Percentiles rank a stretch among this genome's conserved stretches.
Conservation (phyloP, 78 protist genomes). For the Monocercomonoides exilis region DNA sequence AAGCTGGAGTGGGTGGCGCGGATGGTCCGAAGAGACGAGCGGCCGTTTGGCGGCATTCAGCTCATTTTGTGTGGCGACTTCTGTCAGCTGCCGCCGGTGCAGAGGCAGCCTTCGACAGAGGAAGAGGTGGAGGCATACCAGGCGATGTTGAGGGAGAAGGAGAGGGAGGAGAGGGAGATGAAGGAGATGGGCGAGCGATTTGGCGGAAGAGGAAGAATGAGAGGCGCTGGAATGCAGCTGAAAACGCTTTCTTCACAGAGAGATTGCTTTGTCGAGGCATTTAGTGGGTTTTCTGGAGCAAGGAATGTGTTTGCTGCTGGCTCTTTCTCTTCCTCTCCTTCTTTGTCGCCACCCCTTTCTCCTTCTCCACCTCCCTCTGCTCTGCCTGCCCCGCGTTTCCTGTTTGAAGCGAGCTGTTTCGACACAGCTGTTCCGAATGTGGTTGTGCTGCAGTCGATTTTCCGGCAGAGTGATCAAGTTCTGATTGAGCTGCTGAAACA, state of each 20-base stretch:
- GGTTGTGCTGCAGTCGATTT: neutral
- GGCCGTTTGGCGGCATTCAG: constrained; percentile 74
- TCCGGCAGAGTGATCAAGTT: constrained; percentile 4
- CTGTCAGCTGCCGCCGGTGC: constrained; percentile 74
- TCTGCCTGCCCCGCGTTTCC: neutral
- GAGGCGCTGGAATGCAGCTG: neutral
- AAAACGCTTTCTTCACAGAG: too few relatives aligned
- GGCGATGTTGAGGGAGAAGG: too few relatives aligned
- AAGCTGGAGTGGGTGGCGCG: constrained; percentile 37
- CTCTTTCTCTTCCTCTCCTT: neutral
- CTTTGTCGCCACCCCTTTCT: neutral
- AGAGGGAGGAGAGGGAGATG: too few relatives aligned
- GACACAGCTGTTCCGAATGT: neutral
- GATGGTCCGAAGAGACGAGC: constrained; percentile 23
- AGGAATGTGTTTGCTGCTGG: too few relatives aligned
- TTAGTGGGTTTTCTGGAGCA: too few relatives aligned
- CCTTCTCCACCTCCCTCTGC: neutral
- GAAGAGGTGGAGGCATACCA: neutral
- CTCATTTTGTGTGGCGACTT: constrained; percentile 70
- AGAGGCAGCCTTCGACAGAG: neutral
- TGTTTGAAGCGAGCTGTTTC: constrained; percentile 13
- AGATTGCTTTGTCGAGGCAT: too few relatives aligned
- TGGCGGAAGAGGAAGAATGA: neutral
- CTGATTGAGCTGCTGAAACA: neutral
- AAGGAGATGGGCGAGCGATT: neutral